Evolutionary conservation across 2,329 filamentous ascomycete species (phyloP).

Genomic region (Phialophora verrucosa): DNA sequence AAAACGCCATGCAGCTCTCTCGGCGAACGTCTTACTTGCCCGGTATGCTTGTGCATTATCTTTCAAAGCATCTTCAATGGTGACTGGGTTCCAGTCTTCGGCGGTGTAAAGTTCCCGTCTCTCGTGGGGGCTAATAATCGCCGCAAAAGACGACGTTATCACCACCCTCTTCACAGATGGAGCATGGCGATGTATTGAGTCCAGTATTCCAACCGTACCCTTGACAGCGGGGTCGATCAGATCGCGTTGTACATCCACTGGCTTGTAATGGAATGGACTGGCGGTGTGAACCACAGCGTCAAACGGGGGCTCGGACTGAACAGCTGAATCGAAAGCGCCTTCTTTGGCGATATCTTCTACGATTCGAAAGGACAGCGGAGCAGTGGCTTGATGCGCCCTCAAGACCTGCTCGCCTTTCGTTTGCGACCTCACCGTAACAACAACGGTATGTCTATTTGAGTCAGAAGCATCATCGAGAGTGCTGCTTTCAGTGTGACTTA

Average conservation of each 20-base stretch:
- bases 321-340: constrained; percentile 70
- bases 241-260: constrained; percentile 69
- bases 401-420: constrained; percentile 66
- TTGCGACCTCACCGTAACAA: constrained; percentile 65
- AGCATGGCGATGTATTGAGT: constrained; percentile 64
- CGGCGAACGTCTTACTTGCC: constrained; percentile 56
- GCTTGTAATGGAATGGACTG: constrained; percentile 73
- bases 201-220: constrained; percentile 66
- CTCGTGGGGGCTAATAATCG: constrained; percentile 60
- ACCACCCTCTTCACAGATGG: constrained; percentile 74
- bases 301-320: constrained; percentile 67
- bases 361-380: constrained; percentile 66
- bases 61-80: constrained; percentile 47
- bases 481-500: not conserved
- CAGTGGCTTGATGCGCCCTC: constrained; percentile 55
- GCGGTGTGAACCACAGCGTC: constrained; percentile 76
- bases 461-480: too few species aligned
- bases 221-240: constrained; percentile 65
- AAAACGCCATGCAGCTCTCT: constrained; percentile 40
- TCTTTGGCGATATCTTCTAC: constrained; percentile 73
- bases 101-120: constrained; percentile 45
- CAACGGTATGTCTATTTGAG: constrained; percentile 58
- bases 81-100: constrained; percentile 51
- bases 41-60: constrained; percentile 47
- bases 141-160: constrained; percentile 70